Evolutionary conservation across 768 basidiomycete species (phyloP).

Genomic region (Nidularia pulvinata): DNA sequence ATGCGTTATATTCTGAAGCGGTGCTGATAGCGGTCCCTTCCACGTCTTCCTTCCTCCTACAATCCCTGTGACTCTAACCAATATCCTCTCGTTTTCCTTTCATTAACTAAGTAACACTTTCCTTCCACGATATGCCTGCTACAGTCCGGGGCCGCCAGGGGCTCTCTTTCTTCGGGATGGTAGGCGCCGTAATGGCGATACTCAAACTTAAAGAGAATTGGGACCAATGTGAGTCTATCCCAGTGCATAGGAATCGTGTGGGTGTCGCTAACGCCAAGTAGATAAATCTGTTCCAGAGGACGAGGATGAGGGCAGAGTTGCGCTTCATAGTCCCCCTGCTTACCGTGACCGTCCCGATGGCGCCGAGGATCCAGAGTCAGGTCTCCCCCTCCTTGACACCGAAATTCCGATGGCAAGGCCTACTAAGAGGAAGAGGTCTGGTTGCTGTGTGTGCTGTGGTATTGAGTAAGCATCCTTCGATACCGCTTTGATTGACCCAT

Average conservation of each 20-base stretch:
- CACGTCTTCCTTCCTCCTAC: no score
- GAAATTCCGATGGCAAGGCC: slow-evolving; percentile 22
- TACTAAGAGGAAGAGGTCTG: slow-evolving; percentile 24
- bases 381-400: slow-evolving; percentile 27
- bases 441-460: slow-evolving; percentile 54
- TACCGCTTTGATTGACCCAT: background rate
- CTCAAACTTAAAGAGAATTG: slow-evolving; percentile 46
- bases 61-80: no score
- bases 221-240: slow-evolving; percentile 39
- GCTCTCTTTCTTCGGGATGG: slow-evolving; percentile 38
- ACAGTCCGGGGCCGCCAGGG: background rate
- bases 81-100: no score
- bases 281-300: slow-evolving; percentile 39
- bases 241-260: background rate
- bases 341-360: slow-evolving; percentile 5
- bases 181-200: slow-evolving; percentile 40
- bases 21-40: no score
- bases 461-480: slow-evolving; percentile 45
- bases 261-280: slow-evolving; percentile 14
- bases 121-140: no score
- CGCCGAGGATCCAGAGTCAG: slow-evolving; percentile 22
- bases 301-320: slow-evolving; percentile 39
- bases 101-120: no score
- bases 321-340: slow-evolving; percentile 15
- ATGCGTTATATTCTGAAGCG: no score